Evolutionary conservation across 768 basidiomycete genomes (phyloP).

Genomic region (Clathrus columnatus): DNA sequence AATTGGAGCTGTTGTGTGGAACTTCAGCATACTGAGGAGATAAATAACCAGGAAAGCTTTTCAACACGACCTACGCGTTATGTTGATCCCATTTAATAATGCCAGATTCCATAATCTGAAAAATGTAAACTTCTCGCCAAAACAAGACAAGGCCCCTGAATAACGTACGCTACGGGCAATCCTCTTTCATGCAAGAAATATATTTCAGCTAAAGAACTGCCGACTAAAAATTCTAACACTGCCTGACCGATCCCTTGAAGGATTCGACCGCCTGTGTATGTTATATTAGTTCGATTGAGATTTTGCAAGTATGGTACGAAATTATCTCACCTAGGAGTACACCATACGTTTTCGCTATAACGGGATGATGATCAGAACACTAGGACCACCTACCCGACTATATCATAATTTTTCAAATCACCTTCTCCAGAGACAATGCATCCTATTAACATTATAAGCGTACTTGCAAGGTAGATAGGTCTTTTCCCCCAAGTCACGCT

Average conservation of each 20-base stretch:
- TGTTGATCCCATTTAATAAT: constrained; percentile 14
- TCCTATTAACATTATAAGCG: constrained; percentile 10
- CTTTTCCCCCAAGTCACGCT: constrained; percentile 3
- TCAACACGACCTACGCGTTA: constrained; percentile 2
- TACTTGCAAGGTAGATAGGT: constrained; percentile 5
- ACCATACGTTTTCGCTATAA: neutral
- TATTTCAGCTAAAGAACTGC: constrained; percentile 12
- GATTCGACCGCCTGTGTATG: constrained; percentile 6
- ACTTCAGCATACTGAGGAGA: neutral
- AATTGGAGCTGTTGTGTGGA: constrained; percentile 7
- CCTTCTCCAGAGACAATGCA: constrained; percentile 9
- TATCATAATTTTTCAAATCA: neutral
- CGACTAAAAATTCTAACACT: constrained; percentile 11
- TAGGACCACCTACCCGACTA: neutral
- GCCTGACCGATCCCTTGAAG: constrained; percentile 11
- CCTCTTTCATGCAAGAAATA: constrained; percentile 12
- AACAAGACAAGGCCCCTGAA: neutral
- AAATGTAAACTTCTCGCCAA: neutral
- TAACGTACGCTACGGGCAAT: neutral
- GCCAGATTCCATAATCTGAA: constrained; percentile 12
- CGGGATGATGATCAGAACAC: neutral
- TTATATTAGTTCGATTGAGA: too few relatives aligned
- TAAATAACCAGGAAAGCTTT: neutral
- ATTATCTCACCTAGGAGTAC: constrained; percentile 1
- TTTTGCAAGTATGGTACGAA: neutral